Evolutionary conservation across 2,329 filamentous ascomycete species (phyloP), one percentile per base, ranked within the genome.

Genomic region (Escovopsis sp.): DNA sequence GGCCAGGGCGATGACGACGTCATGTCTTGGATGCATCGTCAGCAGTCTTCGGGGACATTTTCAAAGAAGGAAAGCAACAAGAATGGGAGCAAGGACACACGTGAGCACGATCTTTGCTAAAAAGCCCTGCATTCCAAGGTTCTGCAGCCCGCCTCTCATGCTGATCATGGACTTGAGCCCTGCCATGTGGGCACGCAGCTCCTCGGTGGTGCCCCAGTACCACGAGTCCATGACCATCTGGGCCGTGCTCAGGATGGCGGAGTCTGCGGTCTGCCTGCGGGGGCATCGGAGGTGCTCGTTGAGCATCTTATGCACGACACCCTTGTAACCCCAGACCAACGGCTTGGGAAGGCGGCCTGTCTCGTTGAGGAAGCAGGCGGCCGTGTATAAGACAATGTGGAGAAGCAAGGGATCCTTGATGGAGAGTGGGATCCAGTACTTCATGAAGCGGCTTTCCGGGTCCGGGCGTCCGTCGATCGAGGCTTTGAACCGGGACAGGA

Each of bases 201-300:
- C 61, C 27, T 54, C 46, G 0, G 56, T 58, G 18, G 58, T 60
- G 5, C 65, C 65, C 65, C 65, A 69, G 44, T 68, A 69, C 67
- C 68, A 72, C 39, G 68, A 67, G 31, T 66, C 60, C 17, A 66
- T 48, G 16, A 66, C 56, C 40, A 70, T 55, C 44, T 69, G 66
- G 1, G 62, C 49, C 5, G 68, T 63, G 3, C 56, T 63, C 5
- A 65, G 57, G 27, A 70, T 59, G 4, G 61, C 57, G 23, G 60
- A 56, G 41, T 69, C 65, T 35, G 53, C 61, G 1, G 58, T 57
- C n/a, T 55, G 50, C 14, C 52, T 46, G 2, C 47, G 44, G 4
- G 54, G 43, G 14, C 54, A 48, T 27, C 51, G 51, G 13, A 71
- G 56, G 28, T 65, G 61, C 28, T 62, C 55, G 41, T 69, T 68